Evolutionary conservation across 176 grass and related monocot genomes (phyloP).

Genomic region (Eragrostis curvula): DNA sequence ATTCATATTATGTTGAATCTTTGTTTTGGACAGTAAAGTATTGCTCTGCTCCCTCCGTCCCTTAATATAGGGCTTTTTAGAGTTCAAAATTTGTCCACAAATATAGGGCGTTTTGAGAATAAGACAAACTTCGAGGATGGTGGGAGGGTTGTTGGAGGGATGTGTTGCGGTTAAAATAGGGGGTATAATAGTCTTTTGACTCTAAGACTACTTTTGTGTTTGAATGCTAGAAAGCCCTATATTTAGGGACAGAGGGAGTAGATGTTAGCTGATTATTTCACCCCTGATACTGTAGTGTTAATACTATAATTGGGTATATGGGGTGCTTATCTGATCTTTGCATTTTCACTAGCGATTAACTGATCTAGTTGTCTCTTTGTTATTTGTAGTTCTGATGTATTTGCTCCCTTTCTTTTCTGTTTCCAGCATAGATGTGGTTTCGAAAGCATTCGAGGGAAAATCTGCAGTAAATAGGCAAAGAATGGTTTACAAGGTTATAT

Average conservation of each 20-base stretch:
- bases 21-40: not conserved
- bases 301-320: not conserved
- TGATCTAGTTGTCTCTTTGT: not conserved
- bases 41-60: no score
- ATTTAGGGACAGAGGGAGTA: no score
- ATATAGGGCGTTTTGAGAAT: no score
- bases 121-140: no score
- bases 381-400: constrained; percentile 11
- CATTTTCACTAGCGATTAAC: not conserved
- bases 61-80: no score
- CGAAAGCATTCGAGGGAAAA: constrained; percentile 87
- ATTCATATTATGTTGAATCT: not conserved
- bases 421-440: constrained; percentile 79
- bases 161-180: no score
- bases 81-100: no score
- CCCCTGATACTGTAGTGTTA: not conserved
- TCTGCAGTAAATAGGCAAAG: constrained; percentile 87
- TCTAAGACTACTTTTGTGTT: no score
- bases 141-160: no score
- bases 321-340: not conserved
- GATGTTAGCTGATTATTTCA: not conserved
- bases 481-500: constrained; percentile 99
- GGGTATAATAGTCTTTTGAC: no score
- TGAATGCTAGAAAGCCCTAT: no score
- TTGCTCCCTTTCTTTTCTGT: constrained; percentile 22